Evolutionary conservation across 768 basidiomycete species (phyloP), one percentile per base, ranked within the genome.

Genomic region (Macrolepiota albuminosa): DNA sequence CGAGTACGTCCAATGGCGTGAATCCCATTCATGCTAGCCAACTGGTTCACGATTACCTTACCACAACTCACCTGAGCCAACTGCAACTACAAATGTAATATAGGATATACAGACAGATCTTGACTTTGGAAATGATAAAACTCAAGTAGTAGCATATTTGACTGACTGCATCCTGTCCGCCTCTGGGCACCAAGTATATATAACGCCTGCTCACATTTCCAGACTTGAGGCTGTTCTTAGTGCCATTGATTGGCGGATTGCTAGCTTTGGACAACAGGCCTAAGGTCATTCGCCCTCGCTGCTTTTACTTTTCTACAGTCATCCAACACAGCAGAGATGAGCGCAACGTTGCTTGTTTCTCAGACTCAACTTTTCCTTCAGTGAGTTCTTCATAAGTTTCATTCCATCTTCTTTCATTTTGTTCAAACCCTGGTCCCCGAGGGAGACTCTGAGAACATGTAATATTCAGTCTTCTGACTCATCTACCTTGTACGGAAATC

Each of bases 1-100:
- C 39, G 88, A 94, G 60, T 96, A 88, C 70, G 75, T 83, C 60
- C 76, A 78, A 39, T 95, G 93, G 93, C 83, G 92, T 70, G 75
- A 76, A 47, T 63, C 58, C 14, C 64, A 55, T 31, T 56, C 46
- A 16, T 46, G 42, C n/a, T 43, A 42, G n/a, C 26, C 45, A 45
- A 36, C 45, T 8, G 54, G 33, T 14, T 42, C 36, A 39, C 9
- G 24, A 16, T 34, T 57, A 31, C 3, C 24, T 40, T 21, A 37
- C 8, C 33, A 36, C 43, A 18, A 29, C 34, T 29, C n/a, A 31
- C 33, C 31, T 31, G 36, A 36, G 46, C 7, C 33, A 54, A 42
- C 10, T 37, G 54, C 49, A 40, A 58, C 18, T 26, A 54, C 54
- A n/a, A 58, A 61, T 61, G 61, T 64, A 57, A 36, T 14, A 57